Percentiles rank a stretch among this genome's conserved stretches.
Evolutionary conservation across 805 yeast genomes (phyloP).

Genomic region (Candida cerambycidarum): DNA sequence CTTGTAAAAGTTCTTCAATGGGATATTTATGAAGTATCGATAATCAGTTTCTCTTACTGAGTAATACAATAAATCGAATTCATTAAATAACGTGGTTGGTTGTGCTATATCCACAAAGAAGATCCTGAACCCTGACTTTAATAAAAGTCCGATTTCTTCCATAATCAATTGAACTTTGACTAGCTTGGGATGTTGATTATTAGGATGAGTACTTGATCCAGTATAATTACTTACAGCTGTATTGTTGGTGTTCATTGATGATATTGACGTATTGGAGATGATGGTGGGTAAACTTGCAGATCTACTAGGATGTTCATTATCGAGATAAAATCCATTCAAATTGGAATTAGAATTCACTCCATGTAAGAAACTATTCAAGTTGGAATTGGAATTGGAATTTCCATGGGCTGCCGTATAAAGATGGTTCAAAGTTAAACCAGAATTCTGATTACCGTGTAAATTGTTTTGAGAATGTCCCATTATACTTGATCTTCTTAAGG

Average conservation of each 20-base stretch:
- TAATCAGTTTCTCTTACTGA: conserved; percentile 41
- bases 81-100: conserved; percentile 41
- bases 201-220: conserved; percentile 4
- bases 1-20: conserved; percentile 47
- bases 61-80: conserved; percentile 43
- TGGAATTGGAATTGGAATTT: conserved; percentile 1
- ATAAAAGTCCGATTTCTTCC: conserved; percentile 57
- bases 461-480: conserved; percentile 3
- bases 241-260: conserved; percentile 9
- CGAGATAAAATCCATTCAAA: conserved; percentile 2
- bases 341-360: conserved; percentile 1
- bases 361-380: not conserved
- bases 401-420: conserved; percentile 4
- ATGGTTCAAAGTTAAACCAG: conserved; percentile 3
- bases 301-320: conserved; percentile 6
- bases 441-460: not conserved
- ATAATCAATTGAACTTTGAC: conserved; percentile 42
- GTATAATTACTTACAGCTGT: conserved; percentile 2
- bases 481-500: not conserved
- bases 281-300: conserved; percentile 8
- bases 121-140: conserved; percentile 52
- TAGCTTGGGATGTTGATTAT: conserved; percentile 12
- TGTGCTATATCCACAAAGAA: conserved; percentile 45
- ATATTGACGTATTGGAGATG: conserved; percentile 5
- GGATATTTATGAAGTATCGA: conserved; percentile 43